phyloP scores from a whole-genome alignment of 495 filamentous ascomycete species.

The Neurospora intermedia region DNA sequence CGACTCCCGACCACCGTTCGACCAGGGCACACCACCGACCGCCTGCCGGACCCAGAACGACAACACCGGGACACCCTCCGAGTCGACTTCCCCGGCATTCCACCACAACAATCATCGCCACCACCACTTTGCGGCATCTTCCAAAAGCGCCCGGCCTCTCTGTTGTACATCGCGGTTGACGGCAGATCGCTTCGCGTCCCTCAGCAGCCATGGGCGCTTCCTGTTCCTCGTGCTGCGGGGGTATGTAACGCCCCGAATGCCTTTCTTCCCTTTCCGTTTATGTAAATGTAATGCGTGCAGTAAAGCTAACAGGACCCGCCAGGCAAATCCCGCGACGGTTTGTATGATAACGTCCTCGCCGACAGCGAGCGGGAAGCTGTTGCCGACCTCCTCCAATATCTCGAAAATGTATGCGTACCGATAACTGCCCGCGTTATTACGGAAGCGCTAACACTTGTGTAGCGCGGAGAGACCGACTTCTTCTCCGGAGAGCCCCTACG shows the following conservation, averaged over 20 bases:
- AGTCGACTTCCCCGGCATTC: not conserved
- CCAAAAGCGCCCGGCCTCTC: slow-evolving; percentile 4
- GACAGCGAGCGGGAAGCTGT: slow-evolving; percentile 97
- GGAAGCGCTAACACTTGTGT: slow-evolving; percentile 9
- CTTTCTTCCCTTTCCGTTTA: not conserved
- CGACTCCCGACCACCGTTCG: not conserved
- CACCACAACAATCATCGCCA: slow-evolving; percentile 16
- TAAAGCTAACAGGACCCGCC: slow-evolving; percentile 6
- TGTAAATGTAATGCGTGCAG: not conserved
- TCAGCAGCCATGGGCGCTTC: slow-evolving; percentile 30
- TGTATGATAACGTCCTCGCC: slow-evolving; percentile 90
- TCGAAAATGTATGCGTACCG: slow-evolving; percentile 70
- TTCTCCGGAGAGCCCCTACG: slow-evolving; percentile 94
- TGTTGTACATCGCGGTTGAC: not conserved
- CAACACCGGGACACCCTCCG: not conserved
- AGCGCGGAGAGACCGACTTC: slow-evolving; percentile 95
- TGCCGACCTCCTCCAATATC: slow-evolving; percentile 84
- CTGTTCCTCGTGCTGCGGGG: slow-evolving; percentile 31
- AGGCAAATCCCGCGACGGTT: slow-evolving; percentile 83
- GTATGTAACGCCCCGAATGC: slow-evolving; percentile 9
- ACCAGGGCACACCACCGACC: not conserved
- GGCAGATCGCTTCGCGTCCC: slow-evolving; percentile 2
- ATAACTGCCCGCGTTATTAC: not conserved
- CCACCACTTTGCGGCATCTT: slow-evolving; percentile 3
- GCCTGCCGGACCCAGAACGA: not conserved